Percentiles rank a stretch among this genome's conserved stretches.
Evolutionary conservation across 2,329 filamentous ascomycete genomes (phyloP).

Genomic region (Leptosphaerulina australis): DNA sequence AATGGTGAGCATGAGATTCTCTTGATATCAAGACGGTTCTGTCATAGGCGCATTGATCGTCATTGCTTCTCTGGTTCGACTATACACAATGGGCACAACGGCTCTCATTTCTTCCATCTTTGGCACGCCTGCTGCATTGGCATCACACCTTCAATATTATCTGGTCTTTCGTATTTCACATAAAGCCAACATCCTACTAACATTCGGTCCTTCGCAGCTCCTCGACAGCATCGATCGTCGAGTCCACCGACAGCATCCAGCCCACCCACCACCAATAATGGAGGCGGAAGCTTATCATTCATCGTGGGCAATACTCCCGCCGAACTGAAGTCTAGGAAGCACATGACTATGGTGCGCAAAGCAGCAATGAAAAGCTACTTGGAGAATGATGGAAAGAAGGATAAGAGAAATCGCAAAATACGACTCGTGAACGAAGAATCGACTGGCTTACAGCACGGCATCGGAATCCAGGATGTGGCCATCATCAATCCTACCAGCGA

Average conservation of each 20-base stretch:
- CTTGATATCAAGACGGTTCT: neutral
- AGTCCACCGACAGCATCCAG: conserved; percentile 20
- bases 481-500: conserved; percentile 8
- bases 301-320: conserved; percentile 42
- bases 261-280: neutral
- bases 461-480: conserved; percentile 21
- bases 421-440: conserved; percentile 29
- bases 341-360: conserved; percentile 45
- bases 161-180: neutral
- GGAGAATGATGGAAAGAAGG: conserved; percentile 30
- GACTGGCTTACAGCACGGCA: conserved; percentile 21
- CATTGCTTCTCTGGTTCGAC: neutral
- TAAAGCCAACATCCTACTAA: neutral
- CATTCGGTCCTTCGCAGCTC: neutral
- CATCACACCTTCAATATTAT: neutral
- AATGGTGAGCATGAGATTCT: conserved; percentile 32
- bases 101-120: neutral
- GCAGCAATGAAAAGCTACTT: conserved; percentile 45
- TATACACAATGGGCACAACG: no score
- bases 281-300: conserved; percentile 31
- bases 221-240: conserved; percentile 17
- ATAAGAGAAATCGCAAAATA: conserved; percentile 8
- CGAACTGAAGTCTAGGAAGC: conserved; percentile 40
- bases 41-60: neutral
- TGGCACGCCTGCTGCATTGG: neutral